Base-by-base conservation (phyloP, 2,329 filamentous ascomycete species). In the Aspergillus ochraceoroseus region DNA sequence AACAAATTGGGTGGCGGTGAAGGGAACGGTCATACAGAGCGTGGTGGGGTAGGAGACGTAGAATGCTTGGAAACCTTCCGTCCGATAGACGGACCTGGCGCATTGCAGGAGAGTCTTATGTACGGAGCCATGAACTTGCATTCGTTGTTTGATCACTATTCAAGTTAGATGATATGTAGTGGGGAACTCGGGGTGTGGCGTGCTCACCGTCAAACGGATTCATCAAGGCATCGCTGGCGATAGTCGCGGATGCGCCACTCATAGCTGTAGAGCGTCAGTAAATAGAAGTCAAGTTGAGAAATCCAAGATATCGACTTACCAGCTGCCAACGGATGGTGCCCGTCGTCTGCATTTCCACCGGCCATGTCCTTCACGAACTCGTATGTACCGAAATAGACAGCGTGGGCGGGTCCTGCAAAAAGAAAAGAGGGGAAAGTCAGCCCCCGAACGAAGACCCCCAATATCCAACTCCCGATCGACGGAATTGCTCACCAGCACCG, bases 31-130 rank as follows among this genome's bases (percentile, higher is more conserved):
- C 92, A 98, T 98, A 59, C 87, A 94, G 18, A 98, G 74, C 2
- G 92, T 98, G 13, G 92, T 98, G 11, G 92, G 92, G 65, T 98
- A 98, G 15, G 92, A 98, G 56, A 98, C 83, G 71, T 98, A 98
- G 70, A 98, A 98, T 40, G 92, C 90, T 36, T 81, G 78, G 31
- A 96, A 65, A 38, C 92, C 92, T 68, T 98, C 92, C 37, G 80
- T 83, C 57, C 76, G 80, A 70, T 95, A 95, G 46, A 98, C 84
- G 52, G 87, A 83, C 61, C 76, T 80, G 42, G 90, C 90, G 72
- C 92, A 98, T 62, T 95, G 84, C 41, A 76, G 64, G 68, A 96
- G 83, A 14, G 85, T 88, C 56, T 82, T 83, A 70, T 96, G 95
- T 52, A 82, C 81, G n/a, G 90, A 96, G 58, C 92, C 85, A 63